phyloP scores from a whole-genome alignment of 2,329 filamentous ascomycete genomes.

The Ophiostoma himal-ulmi region DNA sequence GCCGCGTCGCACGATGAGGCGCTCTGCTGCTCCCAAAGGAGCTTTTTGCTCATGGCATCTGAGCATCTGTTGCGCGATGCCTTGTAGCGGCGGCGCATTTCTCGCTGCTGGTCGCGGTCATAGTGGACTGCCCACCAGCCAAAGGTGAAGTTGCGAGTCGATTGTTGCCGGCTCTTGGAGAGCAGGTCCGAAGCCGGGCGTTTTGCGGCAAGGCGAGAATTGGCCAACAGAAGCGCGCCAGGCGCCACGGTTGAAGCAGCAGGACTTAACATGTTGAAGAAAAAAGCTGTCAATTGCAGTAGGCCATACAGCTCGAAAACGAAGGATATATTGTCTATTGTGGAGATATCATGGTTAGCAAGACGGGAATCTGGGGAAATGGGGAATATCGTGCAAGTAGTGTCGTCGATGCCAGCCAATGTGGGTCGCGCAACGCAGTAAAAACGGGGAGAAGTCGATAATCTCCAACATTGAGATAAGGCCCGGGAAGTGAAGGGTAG shows the following conservation, averaged over 20 bases:
- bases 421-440: neutral
- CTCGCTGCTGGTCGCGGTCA: constrained; percentile 39
- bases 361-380: neutral
- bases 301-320: neutral
- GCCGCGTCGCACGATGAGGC: constrained; percentile 33
- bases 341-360: constrained; percentile 11
- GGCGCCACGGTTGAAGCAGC: constrained; percentile 22
- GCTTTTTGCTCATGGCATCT: constrained; percentile 40
- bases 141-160: constrained; percentile 46
- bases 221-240: constrained; percentile 18
- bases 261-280: constrained; percentile 25
- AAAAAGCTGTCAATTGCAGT: neutral
- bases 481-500: neutral
- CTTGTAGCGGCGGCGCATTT: constrained; percentile 42
- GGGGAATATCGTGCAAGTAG: constrained; percentile 4
- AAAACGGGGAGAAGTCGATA: constrained; percentile 8
- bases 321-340: neutral
- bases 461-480: neutral
- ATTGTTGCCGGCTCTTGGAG: constrained; percentile 38
- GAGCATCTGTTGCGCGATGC: constrained; percentile 42
- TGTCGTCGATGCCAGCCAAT: neutral
- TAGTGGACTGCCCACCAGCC: constrained; percentile 42
- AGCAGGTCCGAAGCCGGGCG: constrained; percentile 21
- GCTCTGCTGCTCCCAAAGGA: constrained; percentile 44
- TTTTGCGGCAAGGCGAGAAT: constrained; percentile 17